phyloP scores from a whole-genome alignment of 768 basidiomycete species.

The Basidioascus undulatus region DNA sequence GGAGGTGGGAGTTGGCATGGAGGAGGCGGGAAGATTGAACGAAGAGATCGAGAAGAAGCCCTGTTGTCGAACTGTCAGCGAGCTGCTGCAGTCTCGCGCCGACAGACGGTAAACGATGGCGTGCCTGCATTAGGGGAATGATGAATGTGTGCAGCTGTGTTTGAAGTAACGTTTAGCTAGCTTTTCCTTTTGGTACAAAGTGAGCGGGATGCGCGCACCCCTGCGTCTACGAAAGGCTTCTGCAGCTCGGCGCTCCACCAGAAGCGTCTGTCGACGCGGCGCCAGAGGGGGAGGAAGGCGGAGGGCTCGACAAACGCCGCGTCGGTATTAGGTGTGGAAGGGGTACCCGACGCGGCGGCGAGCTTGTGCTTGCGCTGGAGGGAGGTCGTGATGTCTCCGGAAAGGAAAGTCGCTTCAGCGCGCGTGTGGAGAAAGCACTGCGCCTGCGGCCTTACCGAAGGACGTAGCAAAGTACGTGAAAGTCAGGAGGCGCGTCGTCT shows the following conservation, averaged over 20 bases:
- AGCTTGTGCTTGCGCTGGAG: constrained; percentile 57
- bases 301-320: no score
- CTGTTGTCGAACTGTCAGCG: neutral
- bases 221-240: constrained; percentile 64
- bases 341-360: no score
- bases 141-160: constrained; percentile 1
- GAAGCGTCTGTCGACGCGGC: constrained; percentile 65
- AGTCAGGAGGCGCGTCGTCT: constrained; percentile 48
- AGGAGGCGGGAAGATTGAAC: neutral
- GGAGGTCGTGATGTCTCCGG: constrained; percentile 65
- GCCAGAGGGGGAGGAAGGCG: constrained; percentile 77
- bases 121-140: neutral
- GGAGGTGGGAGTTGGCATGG: neutral
- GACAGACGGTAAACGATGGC: neutral
- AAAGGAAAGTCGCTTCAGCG: neutral
- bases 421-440: neutral
- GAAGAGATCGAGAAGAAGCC: no score
- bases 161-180: no score
- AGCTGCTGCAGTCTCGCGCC: neutral
- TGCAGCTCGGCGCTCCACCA: constrained; percentile 92
- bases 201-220: constrained; percentile 26
- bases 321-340: no score
- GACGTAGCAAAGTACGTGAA: constrained; percentile 33
- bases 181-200: no score
- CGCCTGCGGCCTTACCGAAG: neutral